These are phyloP conservation scores for Coffea canephora DNA, from an alignment of 257 asterid species.

Conservation along the genomic window DNA sequence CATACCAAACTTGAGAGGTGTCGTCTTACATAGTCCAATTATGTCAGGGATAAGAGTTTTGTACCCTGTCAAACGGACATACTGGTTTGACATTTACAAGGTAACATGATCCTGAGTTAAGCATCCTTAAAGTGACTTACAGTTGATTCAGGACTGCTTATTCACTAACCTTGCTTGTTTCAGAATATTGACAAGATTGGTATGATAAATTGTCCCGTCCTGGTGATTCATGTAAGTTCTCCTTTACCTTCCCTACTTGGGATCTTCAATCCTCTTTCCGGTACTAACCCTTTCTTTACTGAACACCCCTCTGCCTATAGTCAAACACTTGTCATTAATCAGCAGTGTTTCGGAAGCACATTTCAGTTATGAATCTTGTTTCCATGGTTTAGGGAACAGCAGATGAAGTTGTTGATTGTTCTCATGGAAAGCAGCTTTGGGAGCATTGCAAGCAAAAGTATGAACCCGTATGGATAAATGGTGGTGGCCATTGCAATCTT, in stretches of 20 bases:
- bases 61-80: conserved; percentile 92
- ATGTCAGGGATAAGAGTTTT: conserved; percentile 94
- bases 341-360: background rate
- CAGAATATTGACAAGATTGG: conserved; percentile 99
- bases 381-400: conserved; percentile 68
- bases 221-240: conserved; percentile 91
- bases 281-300: background rate
- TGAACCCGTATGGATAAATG: conserved; percentile 84
- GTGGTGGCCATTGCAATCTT: conserved; percentile 96
- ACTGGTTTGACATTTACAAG: conserved; percentile 98
- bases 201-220: conserved; percentile 77
- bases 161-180: conserved; percentile 30
- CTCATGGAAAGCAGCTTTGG: conserved; percentile 89
- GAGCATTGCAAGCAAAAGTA: conserved; percentile 84
- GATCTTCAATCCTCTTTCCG: background rate
- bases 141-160: conserved; percentile 15
- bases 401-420: conserved; percentile 89
- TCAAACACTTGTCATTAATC: background rate
- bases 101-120: conserved; percentile 32
- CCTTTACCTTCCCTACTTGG: conserved; percentile 7
- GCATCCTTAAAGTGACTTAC: conserved; percentile 12
- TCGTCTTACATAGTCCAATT: conserved; percentile 94
- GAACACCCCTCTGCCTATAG: background rate
- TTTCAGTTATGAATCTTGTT: background rate
- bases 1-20: conserved; percentile 81